These are phyloP conservation scores for Cystobasidium tubakii DNA, from an alignment of 768 basidiomycete species.

Conservation along the genomic window DNA sequence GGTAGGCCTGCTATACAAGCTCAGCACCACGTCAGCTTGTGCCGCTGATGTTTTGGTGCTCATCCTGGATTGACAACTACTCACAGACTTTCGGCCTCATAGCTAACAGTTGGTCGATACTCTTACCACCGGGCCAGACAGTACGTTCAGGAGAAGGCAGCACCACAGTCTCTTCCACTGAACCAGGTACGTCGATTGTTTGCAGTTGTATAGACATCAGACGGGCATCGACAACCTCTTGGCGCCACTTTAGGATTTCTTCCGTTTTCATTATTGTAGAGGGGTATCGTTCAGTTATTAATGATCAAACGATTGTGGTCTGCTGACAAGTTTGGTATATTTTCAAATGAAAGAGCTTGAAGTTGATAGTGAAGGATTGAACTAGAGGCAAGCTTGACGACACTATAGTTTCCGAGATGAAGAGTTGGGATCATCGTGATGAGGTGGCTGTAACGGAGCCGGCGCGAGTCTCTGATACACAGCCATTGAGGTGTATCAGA, in stretches of 20 bases:
- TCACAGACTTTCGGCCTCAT: background rate
- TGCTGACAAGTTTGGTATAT: too few relatives aligned
- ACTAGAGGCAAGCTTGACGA: too few relatives aligned
- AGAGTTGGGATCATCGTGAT: too few relatives aligned
- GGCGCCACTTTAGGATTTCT: background rate
- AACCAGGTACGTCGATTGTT: background rate
- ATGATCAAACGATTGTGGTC: too few relatives aligned
- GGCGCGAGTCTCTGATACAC: too few relatives aligned
- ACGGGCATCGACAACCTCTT: background rate
- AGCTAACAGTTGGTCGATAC: background rate
- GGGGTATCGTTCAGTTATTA: background rate
- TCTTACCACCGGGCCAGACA: background rate
- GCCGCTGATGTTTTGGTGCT: background rate
- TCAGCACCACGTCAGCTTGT: background rate
- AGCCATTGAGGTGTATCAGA: too few relatives aligned
- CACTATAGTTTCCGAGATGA: too few relatives aligned
- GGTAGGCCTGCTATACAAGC: background rate
- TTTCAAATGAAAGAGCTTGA: too few relatives aligned
- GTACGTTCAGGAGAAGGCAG: background rate
- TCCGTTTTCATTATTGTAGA: background rate
- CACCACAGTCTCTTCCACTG: background rate
- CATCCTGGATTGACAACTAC: background rate
- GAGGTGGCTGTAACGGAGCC: too few relatives aligned
- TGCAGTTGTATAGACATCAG: background rate
- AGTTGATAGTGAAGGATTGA: too few relatives aligned